Evolutionary conservation across 2,329 filamentous ascomycete genomes (phyloP).

Genomic region (Cercospora sp.): DNA sequence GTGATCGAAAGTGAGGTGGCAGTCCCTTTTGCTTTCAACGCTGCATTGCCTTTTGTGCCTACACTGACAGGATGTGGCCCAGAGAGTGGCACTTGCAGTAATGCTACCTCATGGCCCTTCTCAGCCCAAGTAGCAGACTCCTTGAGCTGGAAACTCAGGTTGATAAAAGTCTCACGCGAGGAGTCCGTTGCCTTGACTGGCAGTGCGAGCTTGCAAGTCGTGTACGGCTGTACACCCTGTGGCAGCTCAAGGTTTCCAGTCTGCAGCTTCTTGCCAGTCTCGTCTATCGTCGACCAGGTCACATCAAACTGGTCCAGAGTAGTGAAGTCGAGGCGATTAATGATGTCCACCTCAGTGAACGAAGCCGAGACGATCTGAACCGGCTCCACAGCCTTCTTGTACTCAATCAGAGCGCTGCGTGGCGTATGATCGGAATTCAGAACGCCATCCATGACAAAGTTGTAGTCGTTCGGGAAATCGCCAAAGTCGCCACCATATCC

Average conservation of each 20-base stretch:
- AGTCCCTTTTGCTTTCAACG: conserved; percentile 8
- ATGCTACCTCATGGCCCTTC: conserved; percentile 42
- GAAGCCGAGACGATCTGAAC: conserved; percentile 31
- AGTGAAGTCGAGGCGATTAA: conserved; percentile 37
- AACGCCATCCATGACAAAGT: conserved; percentile 50
- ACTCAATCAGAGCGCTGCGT: conserved; percentile 45
- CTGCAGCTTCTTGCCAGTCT: conserved; percentile 13
- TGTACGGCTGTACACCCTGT: conserved; percentile 21
- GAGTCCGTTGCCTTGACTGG: conserved; percentile 8
- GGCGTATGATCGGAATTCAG: conserved; percentile 45
- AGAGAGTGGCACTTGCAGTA: conserved; percentile 36
- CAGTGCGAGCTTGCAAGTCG: conserved; percentile 23
- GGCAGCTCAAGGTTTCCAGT: conserved; percentile 18
- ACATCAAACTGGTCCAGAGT: conserved; percentile 41
- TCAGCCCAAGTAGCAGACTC: conserved; percentile 36
- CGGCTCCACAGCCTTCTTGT: conserved; percentile 48
- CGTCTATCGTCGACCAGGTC: conserved; percentile 21
- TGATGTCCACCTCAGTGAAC: conserved; percentile 30
- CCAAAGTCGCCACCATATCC: conserved; percentile 49
- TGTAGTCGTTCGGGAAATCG: conserved; percentile 44
- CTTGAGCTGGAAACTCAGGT: conserved; percentile 39
- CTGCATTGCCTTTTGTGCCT: background rate
- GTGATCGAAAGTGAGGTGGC: conserved; percentile 15
- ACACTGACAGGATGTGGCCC: background rate
- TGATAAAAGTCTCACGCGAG: conserved; percentile 24